Conservation (phyloP, 1,139 yeast species). For the Sugiyamaella japonica region DNA sequence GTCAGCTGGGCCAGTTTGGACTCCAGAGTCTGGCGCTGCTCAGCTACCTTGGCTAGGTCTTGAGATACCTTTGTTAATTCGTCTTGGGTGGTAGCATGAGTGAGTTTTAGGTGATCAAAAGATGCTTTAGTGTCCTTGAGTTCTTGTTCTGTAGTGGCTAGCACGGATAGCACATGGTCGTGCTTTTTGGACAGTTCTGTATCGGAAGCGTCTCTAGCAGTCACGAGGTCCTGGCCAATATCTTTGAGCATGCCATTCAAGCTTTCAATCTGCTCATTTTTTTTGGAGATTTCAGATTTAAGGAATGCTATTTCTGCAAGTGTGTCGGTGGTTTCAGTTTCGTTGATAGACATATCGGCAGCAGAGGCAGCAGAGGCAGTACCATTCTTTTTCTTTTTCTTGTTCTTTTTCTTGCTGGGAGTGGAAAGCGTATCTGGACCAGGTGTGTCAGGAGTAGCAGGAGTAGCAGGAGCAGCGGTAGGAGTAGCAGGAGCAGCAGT, state of each 20-base stretch:
- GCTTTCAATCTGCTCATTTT: slow-evolving; percentile 55
- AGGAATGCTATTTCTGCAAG: slow-evolving; percentile 3
- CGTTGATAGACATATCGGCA: background rate
- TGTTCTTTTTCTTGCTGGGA: slow-evolving; percentile 29
- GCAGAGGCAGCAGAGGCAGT: slow-evolving; percentile 5
- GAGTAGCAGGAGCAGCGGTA: background rate
- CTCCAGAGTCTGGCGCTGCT: background rate
- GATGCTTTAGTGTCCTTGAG: background rate
- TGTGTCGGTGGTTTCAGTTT: background rate
- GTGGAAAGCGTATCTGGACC: slow-evolving; percentile 17
- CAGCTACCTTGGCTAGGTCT: background rate
- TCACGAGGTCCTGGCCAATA: slow-evolving; percentile 74
- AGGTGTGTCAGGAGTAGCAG: background rate
- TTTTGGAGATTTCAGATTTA: slow-evolving; percentile 9
- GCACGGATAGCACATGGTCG: background rate
- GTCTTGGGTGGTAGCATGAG: background rate
- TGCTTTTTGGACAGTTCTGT: slow-evolving; percentile 3
- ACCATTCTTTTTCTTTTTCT: slow-evolving; percentile 31
- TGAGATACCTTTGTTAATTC: slow-evolving; percentile 2
- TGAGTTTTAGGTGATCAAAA: background rate
- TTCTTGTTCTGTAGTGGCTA: background rate
- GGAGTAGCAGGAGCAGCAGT: background rate
- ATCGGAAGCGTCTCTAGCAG: slow-evolving; percentile 27
- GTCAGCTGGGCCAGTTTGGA: background rate
- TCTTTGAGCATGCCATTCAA: slow-evolving; percentile 71